Evolutionary conservation across 2,329 filamentous ascomycete species (phyloP).

Genomic region (Ceratocystis variospora): DNA sequence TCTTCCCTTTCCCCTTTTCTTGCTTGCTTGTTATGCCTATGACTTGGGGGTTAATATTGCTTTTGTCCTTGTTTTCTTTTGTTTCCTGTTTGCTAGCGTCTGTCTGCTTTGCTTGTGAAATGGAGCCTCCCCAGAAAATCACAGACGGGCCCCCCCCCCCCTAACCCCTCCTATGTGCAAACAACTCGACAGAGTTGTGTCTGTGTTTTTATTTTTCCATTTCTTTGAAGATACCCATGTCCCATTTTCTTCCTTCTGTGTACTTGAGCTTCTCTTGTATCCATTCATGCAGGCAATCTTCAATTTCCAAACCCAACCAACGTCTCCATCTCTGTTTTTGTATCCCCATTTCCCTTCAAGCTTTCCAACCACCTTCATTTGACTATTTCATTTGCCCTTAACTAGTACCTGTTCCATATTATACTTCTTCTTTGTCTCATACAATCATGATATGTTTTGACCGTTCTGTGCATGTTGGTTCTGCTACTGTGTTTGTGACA

Average conservation of each 20-base stretch:
- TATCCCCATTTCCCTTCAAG: neutral
- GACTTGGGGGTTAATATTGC: conserved; percentile 12
- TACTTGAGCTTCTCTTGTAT: neutral
- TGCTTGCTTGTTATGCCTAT: neutral
- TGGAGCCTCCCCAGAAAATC: neutral
- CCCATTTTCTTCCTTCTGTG: neutral
- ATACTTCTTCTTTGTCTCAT: neutral
- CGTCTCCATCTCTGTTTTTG: neutral
- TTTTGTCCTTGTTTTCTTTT: neutral
- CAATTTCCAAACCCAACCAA: neutral
- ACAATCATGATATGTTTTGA: neutral
- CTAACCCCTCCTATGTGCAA: neutral
- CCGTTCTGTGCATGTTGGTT: neutral
- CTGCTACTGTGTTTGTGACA: neutral
- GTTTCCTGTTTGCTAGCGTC: neutral
- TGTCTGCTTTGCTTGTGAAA: conserved; percentile 2
- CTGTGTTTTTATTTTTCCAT: conserved; percentile 1
- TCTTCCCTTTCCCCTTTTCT: neutral
- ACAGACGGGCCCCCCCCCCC: neutral
- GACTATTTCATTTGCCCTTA: neutral
- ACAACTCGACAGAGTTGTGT: too few relatives aligned
- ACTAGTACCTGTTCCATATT: conserved; percentile 5
- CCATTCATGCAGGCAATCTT: neutral
- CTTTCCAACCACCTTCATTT: conserved; percentile 1
- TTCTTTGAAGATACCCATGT: conserved; percentile 9